A percentile compares a stretch with the other conserved stretches of the same genome.
These are phyloP conservation scores for Hemileccinum rubropunctum DNA, from an alignment of 768 basidiomycete species.

Conservation along the genomic window DNA sequence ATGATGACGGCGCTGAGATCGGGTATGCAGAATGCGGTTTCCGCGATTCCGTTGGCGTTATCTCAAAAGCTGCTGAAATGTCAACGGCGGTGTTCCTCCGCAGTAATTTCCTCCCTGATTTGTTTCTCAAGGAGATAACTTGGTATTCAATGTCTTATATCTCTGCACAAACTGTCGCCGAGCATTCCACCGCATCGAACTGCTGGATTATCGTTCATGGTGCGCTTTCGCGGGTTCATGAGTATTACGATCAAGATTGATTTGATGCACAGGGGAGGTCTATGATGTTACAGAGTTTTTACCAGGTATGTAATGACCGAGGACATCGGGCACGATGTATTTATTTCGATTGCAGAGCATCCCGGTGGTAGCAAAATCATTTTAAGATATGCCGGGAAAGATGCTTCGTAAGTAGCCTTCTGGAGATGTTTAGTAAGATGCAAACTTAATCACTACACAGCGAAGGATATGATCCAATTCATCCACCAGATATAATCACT, in stretches of 20 bases:
- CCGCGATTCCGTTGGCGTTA: slow-evolving; percentile 13
- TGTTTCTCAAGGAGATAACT: background rate
- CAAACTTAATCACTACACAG: slow-evolving; percentile 29
- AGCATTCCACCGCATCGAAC: slow-evolving; percentile 52
- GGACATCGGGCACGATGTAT: slow-evolving; percentile 35
- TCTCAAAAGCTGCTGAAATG: slow-evolving; percentile 10
- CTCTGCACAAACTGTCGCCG: slow-evolving; percentile 46
- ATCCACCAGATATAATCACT: slow-evolving; percentile 76
- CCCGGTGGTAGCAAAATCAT: slow-evolving; percentile 82
- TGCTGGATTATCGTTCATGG: slow-evolving; percentile 84
- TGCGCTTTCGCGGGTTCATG: slow-evolving; percentile 23
- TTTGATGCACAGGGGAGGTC: slow-evolving; percentile 69
- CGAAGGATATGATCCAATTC: slow-evolving; percentile 80
- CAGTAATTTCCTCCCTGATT: background rate
- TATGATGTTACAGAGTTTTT: slow-evolving; percentile 80
- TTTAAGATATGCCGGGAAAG: slow-evolving; percentile 81
- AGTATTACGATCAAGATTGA: slow-evolving; percentile 51
- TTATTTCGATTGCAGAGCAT: slow-evolving; percentile 43
- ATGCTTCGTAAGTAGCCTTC: slow-evolving; percentile 61
- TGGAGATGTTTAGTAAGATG: background rate
- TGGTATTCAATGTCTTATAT: slow-evolving; percentile 17
- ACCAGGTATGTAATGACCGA: slow-evolving; percentile 49
- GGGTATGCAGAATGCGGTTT: slow-evolving; percentile 3
- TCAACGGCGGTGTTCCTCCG: background rate
- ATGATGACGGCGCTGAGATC: background rate